Evolutionary conservation across 768 basidiomycete genomes (phyloP), one percentile per base, ranked within the genome.

Genomic region (Boletus rubroflammeus): DNA sequence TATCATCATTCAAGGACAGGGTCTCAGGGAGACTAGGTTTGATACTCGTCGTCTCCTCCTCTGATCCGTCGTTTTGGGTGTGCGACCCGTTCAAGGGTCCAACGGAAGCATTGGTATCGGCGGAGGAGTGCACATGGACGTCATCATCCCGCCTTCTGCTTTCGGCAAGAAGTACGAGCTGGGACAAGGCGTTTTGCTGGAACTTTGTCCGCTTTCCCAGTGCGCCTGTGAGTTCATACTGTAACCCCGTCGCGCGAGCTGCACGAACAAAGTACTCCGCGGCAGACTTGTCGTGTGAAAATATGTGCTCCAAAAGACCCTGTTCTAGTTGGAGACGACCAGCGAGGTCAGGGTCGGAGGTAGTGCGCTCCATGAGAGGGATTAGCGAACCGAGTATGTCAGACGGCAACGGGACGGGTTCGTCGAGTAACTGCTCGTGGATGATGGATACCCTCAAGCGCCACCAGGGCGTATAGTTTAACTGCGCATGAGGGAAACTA

Each of bases 171-270:
- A 99, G 77, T 39, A 98, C 90, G 47, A 99, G 84, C 71, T 99
- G 97, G 50, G 87, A 89, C 52, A 90, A 75, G 32, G 93, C 88
- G 49, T 74, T 81, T 57, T 88, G 77, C 71, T 99, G 97, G 71
- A 90, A 99, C 69, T 93, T 96, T 11, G 97, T 99, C 56, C 92
- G 81, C 72, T 88, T 93, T 38, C 97, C 97, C 49, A 95, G 76
- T 10, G 93, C 91, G 8, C 97, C 97, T 0, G 92, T 95, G 49
- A 98, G 77, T 70, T 93, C 90, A 67, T 92, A 98, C 69, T 88
- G 81, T 59, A 99, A 70, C 4, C 85, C 87, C 15, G 86, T 89
- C 32, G 84, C 81, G 46, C 79, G 78, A 0, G 92, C 89, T 0
- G 95, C 93, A 15, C 77, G 76, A 35, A 93, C 76, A 62, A 98